A percentile compares a stretch with the other conserved stretches of the same genome.
These are phyloP conservation scores for Eimeria falciformis DNA, from an alignment of 169 alveolate genomes.

Conservation along the genomic window DNA sequence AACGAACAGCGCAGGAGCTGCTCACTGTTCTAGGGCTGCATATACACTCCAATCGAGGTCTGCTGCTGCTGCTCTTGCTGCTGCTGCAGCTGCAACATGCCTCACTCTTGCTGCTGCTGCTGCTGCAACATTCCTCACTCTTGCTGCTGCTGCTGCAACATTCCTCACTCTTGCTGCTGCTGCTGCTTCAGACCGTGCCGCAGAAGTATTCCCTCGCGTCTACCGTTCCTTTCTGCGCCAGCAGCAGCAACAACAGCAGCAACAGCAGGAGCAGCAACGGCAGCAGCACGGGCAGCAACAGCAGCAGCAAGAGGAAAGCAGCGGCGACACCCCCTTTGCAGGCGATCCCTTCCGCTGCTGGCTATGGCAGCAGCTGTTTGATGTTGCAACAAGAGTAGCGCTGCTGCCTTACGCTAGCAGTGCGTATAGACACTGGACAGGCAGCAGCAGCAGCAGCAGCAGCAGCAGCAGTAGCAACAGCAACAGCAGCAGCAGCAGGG, in stretches of 20 bases:
- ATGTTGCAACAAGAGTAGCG: constrained; percentile 17
- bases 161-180: constrained; percentile 9
- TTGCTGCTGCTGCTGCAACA: constrained; percentile 30
- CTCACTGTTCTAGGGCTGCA: constrained; percentile 50
- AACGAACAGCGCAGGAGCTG: constrained; percentile 55
- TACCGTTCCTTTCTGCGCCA: background rate
- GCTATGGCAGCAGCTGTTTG: constrained; percentile 37
- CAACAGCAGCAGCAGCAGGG: constrained; percentile 3
- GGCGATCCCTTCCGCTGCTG: constrained; percentile 7
- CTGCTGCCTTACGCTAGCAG: constrained; percentile 63
- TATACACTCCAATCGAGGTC: constrained; percentile 16
- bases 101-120: background rate
- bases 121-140: constrained; percentile 1
- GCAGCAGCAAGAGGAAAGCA: background rate
- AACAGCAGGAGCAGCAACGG: background rate
- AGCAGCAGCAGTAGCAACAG: constrained; percentile 31
- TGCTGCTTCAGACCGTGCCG: constrained; percentile 38
- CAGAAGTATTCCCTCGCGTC: constrained; percentile 41
- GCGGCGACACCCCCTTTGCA: constrained; percentile 26
- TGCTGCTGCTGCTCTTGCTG: constrained; percentile 2
- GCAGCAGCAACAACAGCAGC: constrained; percentile 36
- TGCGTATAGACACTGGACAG: constrained; percentile 49
- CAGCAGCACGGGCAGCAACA: constrained; percentile 48
- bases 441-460: constrained; percentile 57
- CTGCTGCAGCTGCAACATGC: background rate